Base-by-base conservation (phyloP, 306 rosid species). In the Dryas octopetala region DNA sequence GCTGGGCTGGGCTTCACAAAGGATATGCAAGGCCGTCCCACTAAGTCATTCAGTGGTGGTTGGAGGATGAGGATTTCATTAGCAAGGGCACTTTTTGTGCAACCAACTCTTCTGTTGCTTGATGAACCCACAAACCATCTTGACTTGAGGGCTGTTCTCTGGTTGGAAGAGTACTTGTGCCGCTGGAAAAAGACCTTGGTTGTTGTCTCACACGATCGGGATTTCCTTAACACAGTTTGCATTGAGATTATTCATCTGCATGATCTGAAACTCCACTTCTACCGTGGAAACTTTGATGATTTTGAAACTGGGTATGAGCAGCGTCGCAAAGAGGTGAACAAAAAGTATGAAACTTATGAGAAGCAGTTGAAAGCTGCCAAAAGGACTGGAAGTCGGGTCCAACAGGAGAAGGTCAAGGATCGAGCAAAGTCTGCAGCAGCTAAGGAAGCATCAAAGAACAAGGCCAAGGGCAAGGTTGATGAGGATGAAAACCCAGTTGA, bases 1-100 rank as follows among this genome's bases (percentile, higher is more conserved):
- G 91, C 94, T 48, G 92, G 94, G 69, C 66, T 91, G 75, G 97
- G 97, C 46, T 91, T 91, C 82, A 85, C 91, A 8, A 89, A 91
- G 87, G 84, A 85, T 68, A 89, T 91, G 94, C 94, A 89, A 62
- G 87, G 78, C 57, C 88, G 90, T 12, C 85, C 86, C 2, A 89
- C 94, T 43, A 87, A 88, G 26, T 91, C 97, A 69, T 89, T 89
- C 69, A 89, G 91, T 76, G 97, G 97, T 72, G 92, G 92, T 65
- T 85, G 89, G 93, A 85, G 91, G 69, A 89, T 89, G 91, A 89
- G 93, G 75, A 85, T 86, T 72, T 86, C 94, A 64, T 76, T 91
- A 76, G 94, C 94, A 41, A 83, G 94, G 73, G 94, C 89, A 49
- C 92, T 91, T 62, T 91, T 91, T 71, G 91, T 84, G 59, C 92